Evolutionary conservation across 495 filamentous ascomycete species (phyloP), one percentile per base, ranked within the genome.

Genomic region (Talaromyces thailandensis): DNA sequence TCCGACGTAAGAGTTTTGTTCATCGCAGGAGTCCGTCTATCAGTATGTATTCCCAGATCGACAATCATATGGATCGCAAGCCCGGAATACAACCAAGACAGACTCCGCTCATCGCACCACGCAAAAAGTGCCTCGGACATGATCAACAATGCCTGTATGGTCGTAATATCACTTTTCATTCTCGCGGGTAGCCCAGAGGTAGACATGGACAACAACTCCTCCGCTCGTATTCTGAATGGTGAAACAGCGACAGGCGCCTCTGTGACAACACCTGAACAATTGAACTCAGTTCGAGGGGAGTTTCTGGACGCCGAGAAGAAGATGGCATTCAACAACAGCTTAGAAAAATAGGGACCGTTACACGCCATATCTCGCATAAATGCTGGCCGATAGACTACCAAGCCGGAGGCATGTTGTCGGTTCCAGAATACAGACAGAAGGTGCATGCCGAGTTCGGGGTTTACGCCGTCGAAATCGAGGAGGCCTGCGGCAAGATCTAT

Each of bases 241-340:
- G 57, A 59, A n/a, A 59, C 37, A 26, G 14, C 35, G n/a, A 14
- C 2, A 25, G 35, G 57, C 18, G 9, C 57, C 14, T 59, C 35
- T n/a, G 57, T 59, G 7, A 59, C 32, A 8, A 79, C 68, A 2
- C 60, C 66, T 16, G 66, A 66, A 16, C 70, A 63, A 11, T 71
- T 66, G 9, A 79, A 52, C 21, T 77, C 72, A 4, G 58, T 51
- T 4, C 71, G 60, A 4, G 66, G 6, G 24, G 70, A 71, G 57
- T 71, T 70, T 52, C 78, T 78, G 6, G 75, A 76, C 0, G 74
- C 71, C 0, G 61, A 68, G 43, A 75, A 80, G 25, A 74, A 76
- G 7, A 82, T 80, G 5, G 79, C 76, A 62, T 81, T 81, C 0
- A 81, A 67, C 0, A 81, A 69, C 0, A 82, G 56, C 51, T 75